Conservation (phyloP, 192 early-diverging fungal genomes). For the Backusella westeae region DNA sequence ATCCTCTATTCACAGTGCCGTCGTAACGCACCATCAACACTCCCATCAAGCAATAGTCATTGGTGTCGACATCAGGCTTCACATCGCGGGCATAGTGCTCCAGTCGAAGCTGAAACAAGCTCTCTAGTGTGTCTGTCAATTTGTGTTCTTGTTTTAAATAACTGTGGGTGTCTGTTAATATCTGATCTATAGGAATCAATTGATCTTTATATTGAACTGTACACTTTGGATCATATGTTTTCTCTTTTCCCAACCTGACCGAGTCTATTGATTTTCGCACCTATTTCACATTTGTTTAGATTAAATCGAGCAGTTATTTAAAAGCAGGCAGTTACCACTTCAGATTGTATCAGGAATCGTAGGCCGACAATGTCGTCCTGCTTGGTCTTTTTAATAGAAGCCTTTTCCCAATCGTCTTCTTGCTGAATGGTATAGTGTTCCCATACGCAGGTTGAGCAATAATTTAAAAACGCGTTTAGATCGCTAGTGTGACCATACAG, state of each 20-base stretch:
- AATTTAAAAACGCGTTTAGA: conserved; percentile 12
- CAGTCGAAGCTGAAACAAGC: background rate
- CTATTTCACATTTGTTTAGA: background rate
- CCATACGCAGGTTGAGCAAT: background rate
- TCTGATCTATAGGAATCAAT: background rate
- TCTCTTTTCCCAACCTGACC: background rate
- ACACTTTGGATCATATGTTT: background rate
- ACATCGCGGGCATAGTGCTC: conserved; percentile 2
- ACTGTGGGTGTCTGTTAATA: background rate
- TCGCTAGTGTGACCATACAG: background rate
- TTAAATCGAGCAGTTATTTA: no score
- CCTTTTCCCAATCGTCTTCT: background rate
- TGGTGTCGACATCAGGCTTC: background rate
- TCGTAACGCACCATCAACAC: conserved; percentile 16
- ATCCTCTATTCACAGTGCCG: background rate
- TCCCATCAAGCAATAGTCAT: background rate
- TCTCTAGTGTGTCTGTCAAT: background rate
- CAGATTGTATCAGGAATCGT: conserved; percentile 5
- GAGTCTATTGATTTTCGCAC: background rate
- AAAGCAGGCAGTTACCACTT: background rate
- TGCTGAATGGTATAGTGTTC: background rate
- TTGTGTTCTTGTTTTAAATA: background rate
- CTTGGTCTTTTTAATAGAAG: background rate
- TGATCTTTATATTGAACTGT: background rate
- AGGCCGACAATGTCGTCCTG: background rate